These are phyloP conservation scores for Cunninghamia lanceolata DNA, from an alignment of 75 land plant genomes.

Conservation along the genomic window DNA sequence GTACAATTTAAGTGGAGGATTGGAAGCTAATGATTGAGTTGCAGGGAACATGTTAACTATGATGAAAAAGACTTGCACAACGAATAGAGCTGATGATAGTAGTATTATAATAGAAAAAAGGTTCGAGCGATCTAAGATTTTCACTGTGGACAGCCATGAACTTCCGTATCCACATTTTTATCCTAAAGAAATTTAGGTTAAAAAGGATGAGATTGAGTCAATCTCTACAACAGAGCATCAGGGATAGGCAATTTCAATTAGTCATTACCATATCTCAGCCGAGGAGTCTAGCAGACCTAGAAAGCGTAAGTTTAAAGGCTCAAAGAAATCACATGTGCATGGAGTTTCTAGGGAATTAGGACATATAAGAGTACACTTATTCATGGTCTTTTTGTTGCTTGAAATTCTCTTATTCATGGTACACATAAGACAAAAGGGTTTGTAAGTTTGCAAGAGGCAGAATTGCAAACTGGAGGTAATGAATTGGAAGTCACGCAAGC, in stretches of 20 bases:
- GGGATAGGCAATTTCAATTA: conserved; percentile 9
- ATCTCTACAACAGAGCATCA: conserved; percentile 12
- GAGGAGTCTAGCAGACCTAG: no score
- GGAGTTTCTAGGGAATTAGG: no score
- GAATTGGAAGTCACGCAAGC: no score
- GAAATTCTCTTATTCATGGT: conserved; percentile 49
- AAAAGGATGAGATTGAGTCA: neutral
- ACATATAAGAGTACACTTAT: no score
- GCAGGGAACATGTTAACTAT: neutral
- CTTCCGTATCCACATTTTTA: conserved; percentile 26
- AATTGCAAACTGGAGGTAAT: no score
- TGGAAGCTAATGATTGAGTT: no score
- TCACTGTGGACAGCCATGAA: no score
- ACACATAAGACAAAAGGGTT: conserved; percentile 10
- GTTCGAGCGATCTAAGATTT: conserved; percentile 31
- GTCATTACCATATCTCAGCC: neutral
- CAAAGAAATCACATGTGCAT: no score
- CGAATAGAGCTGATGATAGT: neutral
- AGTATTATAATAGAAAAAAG: neutral
- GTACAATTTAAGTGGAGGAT: no score
- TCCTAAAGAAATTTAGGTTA: conserved; percentile 12
- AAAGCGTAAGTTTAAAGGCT: conserved; percentile 42
- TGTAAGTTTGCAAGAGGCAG: conserved; percentile 25
- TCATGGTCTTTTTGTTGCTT: conserved; percentile 41
- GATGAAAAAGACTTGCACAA: neutral